Evolutionary conservation across 768 basidiomycete genomes (phyloP).

Genomic region (Lepiota subincarnata): DNA sequence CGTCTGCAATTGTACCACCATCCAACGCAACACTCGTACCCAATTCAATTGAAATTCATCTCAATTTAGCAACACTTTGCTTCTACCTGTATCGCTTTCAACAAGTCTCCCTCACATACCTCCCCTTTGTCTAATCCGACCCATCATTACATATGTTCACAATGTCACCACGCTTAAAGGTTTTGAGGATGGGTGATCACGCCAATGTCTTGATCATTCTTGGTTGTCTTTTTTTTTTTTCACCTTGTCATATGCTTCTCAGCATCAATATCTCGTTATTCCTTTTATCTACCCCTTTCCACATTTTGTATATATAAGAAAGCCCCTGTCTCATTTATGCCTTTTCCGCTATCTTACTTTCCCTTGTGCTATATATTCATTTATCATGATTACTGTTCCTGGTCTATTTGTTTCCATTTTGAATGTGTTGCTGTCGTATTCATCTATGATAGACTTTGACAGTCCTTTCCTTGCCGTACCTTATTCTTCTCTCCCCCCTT

Average conservation of each 20-base stretch:
- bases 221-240: neutral
- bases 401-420: neutral
- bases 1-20: slow-evolving; percentile 10
- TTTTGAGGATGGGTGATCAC: neutral
- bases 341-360: neutral
- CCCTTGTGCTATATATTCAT: neutral
- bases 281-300: neutral
- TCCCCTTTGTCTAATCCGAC: slow-evolving; percentile 14
- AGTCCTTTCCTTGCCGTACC: slow-evolving; percentile 2
- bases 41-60: neutral
- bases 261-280: neutral
- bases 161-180: neutral
- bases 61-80: slow-evolving; percentile 34
- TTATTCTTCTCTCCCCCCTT: neutral
- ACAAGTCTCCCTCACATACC: slow-evolving; percentile 14
- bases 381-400: neutral
- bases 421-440: neutral
- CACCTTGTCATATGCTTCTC: slow-evolving; percentile 3
- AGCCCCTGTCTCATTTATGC: neutral
- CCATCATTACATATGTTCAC: slow-evolving; percentile 2
- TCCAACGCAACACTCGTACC: neutral
- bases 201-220: neutral
- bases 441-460: slow-evolving; percentile 5
- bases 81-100: slow-evolving; percentile 6
- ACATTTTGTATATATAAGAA: slow-evolving; percentile 1